Percentiles rank a stretch among this genome's conserved stretches.
phyloP scores from a whole-genome alignment of 495 filamentous ascomycete species.

The Immersiella caudata region DNA sequence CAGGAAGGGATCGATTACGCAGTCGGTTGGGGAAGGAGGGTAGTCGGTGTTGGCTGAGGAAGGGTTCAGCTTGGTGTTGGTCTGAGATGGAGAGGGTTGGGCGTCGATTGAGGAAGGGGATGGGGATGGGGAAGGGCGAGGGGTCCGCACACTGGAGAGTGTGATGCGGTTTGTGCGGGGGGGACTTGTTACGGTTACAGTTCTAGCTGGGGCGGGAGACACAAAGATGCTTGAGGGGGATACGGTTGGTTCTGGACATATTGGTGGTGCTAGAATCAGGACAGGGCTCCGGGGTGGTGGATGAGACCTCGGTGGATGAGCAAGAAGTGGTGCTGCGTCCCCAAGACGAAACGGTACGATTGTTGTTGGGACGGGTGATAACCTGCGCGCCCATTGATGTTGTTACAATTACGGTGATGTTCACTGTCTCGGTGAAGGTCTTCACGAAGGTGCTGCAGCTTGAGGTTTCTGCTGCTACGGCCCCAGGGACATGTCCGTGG shows the following conservation, averaged over 20 bases:
- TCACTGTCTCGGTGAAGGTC: conserved; percentile 28
- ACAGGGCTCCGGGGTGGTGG: no score
- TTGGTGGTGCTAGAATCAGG: not conserved
- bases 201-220: not conserved
- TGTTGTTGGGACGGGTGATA: not conserved
- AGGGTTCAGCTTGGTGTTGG: not conserved
- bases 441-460: conserved; percentile 20
- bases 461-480: not conserved
- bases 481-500: no score
- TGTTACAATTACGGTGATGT: conserved; percentile 26
- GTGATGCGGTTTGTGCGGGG: not conserved
- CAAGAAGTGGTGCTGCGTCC: not conserved
- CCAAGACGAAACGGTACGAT: not conserved
- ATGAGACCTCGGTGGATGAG: not conserved
- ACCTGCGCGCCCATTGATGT: not conserved
- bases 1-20: conserved; percentile 20
- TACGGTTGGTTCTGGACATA: not conserved
- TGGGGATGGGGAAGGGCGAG: no score
- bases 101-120: not conserved
- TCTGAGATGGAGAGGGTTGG: not conserved
- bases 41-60: not conserved
- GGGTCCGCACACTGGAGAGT: not conserved
- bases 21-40: conserved; percentile 10
- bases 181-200: not conserved
- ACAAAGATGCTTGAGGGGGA: not conserved